Conservation (phyloP, 768 basidiomycete genomes). For the Dendrothele bispora region DNA sequence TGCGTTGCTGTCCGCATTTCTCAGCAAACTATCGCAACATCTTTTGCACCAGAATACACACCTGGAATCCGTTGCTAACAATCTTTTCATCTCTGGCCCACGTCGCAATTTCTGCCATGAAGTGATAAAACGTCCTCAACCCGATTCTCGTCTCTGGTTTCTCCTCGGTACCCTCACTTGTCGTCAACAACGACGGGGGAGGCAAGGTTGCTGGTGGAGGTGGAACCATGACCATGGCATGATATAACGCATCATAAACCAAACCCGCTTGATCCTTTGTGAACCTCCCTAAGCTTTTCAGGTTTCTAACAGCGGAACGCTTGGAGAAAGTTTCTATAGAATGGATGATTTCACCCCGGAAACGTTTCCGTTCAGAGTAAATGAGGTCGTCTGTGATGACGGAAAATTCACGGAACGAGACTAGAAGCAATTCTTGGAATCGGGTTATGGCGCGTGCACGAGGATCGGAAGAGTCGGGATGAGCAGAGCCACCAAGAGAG, state of each 20-base stretch:
- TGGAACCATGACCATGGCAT: constrained; percentile 76
- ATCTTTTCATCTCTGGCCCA: constrained; percentile 96
- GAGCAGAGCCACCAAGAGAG: constrained; percentile 90
- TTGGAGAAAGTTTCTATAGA: constrained; percentile 95
- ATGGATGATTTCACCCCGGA: constrained; percentile 86
- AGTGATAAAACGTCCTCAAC: constrained; percentile 80
- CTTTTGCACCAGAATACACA: constrained; percentile 24
- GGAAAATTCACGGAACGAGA: constrained; percentile 97
- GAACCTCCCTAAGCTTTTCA: constrained; percentile 78
- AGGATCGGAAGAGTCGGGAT: constrained; percentile 85
- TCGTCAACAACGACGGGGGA: constrained; percentile 53
- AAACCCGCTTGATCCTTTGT: constrained; percentile 84
- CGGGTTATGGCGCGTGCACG: constrained; percentile 91
- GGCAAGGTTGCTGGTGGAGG: constrained; percentile 55
- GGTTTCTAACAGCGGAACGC: constrained; percentile 84
- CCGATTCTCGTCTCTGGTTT: constrained; percentile 90
- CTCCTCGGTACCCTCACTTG: constrained; percentile 57
- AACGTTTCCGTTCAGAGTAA: constrained; percentile 77
- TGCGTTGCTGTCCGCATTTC: constrained; percentile 60
- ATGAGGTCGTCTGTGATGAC: constrained; percentile 96
- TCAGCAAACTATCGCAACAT: constrained; percentile 5
- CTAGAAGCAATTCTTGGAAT: constrained; percentile 94
- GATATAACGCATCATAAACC: constrained; percentile 91
- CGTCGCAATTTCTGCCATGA: constrained; percentile 88
- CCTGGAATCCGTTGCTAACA: constrained; percentile 90